phyloP scores from a whole-genome alignment of 2,329 filamentous ascomycete species.

The Neofusicoccum sp. region DNA sequence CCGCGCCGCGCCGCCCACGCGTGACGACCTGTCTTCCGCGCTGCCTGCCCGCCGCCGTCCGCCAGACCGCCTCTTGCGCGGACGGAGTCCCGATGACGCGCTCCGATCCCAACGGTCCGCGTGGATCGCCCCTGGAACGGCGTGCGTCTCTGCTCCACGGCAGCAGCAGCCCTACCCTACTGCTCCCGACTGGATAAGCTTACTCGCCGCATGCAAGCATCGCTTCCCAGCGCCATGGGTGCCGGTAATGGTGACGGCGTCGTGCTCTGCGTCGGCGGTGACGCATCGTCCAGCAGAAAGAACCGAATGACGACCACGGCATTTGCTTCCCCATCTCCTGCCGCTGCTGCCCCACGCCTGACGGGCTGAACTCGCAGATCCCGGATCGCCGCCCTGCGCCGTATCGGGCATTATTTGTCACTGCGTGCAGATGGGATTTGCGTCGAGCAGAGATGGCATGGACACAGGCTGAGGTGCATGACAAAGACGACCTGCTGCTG shows the following conservation, averaged over 20 bases:
- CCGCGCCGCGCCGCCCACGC: background rate
- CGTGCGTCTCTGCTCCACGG: background rate
- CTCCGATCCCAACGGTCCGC: constrained; percentile 3
- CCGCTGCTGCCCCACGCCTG: no score
- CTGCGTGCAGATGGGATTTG: no score
- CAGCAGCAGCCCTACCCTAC: background rate
- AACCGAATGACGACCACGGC: no score
- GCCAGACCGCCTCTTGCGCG: background rate
- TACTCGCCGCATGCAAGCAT: background rate
- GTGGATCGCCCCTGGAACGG: background rate
- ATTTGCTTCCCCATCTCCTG: no score
- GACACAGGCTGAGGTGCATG: no score
- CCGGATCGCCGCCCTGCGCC: no score
- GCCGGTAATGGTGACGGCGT: background rate
- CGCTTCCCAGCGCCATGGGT: background rate
- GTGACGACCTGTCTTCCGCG: background rate
- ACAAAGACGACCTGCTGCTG: no score
- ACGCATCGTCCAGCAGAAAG: no score
- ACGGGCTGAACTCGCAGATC: no score
- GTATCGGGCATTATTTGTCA: no score
- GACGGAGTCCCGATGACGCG: background rate
- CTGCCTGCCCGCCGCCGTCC: background rate
- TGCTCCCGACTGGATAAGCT: background rate
- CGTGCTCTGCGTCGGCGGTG: no score
- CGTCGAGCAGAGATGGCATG: no score